phyloP scores from a whole-genome alignment of 257 asterid species.

The Nicotiana otophora region DNA sequence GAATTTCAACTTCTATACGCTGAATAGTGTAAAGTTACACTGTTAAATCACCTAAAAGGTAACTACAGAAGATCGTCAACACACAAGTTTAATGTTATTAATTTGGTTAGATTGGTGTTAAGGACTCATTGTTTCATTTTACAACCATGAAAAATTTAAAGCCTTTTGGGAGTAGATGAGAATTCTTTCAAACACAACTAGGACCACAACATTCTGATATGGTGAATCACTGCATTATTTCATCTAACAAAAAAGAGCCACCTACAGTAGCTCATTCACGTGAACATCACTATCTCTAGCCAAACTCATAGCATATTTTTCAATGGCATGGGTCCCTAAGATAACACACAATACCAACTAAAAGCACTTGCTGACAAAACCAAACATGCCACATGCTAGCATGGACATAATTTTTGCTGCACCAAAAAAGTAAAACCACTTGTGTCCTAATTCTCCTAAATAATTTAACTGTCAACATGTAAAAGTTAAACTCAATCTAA shows the following conservation, averaged over 20 bases:
- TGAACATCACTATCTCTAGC: conserved; percentile 2
- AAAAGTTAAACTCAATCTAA: not conserved
- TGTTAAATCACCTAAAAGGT: no score
- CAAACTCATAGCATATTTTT: not conserved
- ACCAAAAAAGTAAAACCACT: not conserved
- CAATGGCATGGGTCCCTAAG: not conserved
- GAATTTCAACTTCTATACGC: not conserved
- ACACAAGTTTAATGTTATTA: no score
- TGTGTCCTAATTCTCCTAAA: not conserved
- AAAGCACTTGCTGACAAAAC: conserved; percentile 11
- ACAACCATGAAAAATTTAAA: not conserved
- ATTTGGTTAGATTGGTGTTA: not conserved
- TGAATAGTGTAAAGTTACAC: not conserved
- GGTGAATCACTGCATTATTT: not conserved
- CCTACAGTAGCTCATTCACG: not conserved
- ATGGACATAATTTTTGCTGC: not conserved
- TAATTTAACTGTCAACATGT: not conserved
- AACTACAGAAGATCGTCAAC: no score
- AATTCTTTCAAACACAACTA: not conserved
- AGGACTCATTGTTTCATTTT: not conserved
- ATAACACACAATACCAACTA: not conserved
- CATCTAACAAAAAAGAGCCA: not conserved
- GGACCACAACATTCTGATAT: not conserved
- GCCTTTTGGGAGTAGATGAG: not conserved
- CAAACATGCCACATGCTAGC: conserved; percentile 13